Conservation (phyloP, 306 rosid species). For the Cucumis hystrix region DNA sequence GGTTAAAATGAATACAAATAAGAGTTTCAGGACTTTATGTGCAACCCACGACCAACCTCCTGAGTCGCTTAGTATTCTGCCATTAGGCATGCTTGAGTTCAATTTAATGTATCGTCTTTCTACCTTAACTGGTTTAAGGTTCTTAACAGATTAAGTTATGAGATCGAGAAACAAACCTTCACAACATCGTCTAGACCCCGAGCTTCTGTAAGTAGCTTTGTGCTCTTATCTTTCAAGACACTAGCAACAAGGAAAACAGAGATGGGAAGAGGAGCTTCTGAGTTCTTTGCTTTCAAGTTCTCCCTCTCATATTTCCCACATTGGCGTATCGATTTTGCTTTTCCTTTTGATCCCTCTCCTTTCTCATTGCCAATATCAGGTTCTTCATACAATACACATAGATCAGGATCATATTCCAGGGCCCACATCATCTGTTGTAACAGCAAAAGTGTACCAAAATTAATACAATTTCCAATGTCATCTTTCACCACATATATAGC, state of each 20-base stretch:
- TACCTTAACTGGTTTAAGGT: background rate
- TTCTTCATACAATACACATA: constrained; percentile 59
- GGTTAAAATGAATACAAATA: background rate
- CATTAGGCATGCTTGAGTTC: background rate
- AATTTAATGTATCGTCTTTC: background rate
- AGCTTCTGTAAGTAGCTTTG: constrained; percentile 72
- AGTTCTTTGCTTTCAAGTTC: constrained; percentile 50
- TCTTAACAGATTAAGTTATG: background rate
- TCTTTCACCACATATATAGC: background rate
- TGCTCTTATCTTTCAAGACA: constrained; percentile 84
- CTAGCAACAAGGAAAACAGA: constrained; percentile 93
- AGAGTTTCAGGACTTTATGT: background rate
- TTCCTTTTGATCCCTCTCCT: constrained; percentile 43
- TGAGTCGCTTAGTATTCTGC: background rate
- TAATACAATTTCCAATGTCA: background rate
- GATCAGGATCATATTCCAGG: constrained; percentile 76
- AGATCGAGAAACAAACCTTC: constrained; percentile 47
- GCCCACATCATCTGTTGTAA: constrained; percentile 99
- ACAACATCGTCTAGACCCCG: constrained; percentile 93
- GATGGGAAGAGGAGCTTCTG: constrained; percentile 79
- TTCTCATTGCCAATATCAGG: constrained; percentile 28
- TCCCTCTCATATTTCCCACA: constrained; percentile 88
- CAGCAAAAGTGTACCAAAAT: background rate
- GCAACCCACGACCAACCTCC: background rate
- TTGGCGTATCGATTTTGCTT: constrained; percentile 58